A percentile compares a stretch with the other conserved stretches of the same genome.
phyloP scores from a whole-genome alignment of 2,329 filamentous ascomycete species.

The Sporothrix humicola region DNA sequence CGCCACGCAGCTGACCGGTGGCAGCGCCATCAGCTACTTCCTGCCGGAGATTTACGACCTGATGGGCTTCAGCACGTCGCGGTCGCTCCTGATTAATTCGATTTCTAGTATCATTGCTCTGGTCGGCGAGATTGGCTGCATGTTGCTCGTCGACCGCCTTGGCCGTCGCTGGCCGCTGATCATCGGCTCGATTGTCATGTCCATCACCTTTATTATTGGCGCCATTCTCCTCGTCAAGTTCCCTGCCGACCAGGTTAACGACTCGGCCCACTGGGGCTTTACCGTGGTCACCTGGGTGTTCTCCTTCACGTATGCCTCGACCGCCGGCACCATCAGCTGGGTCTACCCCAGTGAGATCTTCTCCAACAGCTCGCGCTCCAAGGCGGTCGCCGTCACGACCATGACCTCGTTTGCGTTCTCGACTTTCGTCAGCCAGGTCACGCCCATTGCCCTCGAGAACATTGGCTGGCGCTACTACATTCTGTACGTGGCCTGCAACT shows the following conservation, averaged over 20 bases:
- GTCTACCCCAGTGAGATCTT: constrained; percentile 15
- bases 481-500: constrained; percentile 41
- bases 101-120: constrained; percentile 8
- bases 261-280: constrained; percentile 16
- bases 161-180: constrained; percentile 16
- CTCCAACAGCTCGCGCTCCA: constrained; percentile 8
- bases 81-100: constrained; percentile 6
- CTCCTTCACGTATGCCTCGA: constrained; percentile 8
- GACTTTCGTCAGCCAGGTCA: constrained; percentile 38
- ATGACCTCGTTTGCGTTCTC: constrained; percentile 3
- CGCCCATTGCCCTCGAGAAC: constrained; percentile 37
- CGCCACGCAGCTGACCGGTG: background rate
- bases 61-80: constrained; percentile 15
- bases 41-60: constrained; percentile 11
- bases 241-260: constrained; percentile 8
- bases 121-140: constrained; percentile 10
- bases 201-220: constrained; percentile 15
- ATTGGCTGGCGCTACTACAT: constrained; percentile 39
- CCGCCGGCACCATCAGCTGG: constrained; percentile 19
- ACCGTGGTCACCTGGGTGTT: constrained; percentile 17
- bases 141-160: constrained; percentile 5
- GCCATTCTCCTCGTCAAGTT: constrained; percentile 9
- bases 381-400: background rate
- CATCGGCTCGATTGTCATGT: constrained; percentile 13
- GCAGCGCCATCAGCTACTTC: constrained; percentile 8